Percentiles rank a stretch among this genome's conserved stretches.
phyloP scores from a whole-genome alignment of 352 stramenopile genomes.

The Globisporangium paroecandrum region DNA sequence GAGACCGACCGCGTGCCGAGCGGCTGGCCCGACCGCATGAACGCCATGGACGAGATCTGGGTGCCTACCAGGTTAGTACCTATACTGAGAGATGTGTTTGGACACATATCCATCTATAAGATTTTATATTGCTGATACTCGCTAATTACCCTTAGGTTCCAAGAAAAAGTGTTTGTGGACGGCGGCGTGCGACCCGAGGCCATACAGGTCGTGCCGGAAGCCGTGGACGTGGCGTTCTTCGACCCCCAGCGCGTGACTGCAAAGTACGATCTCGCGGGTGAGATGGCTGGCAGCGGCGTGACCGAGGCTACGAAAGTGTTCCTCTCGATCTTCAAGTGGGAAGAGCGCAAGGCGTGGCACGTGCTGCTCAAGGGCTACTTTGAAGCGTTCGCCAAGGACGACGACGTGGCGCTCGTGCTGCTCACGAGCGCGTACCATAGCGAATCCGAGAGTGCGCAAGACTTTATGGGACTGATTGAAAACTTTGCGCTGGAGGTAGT shows the following conservation, averaged over 20 bases:
- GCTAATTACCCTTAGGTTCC: conserved; percentile 38
- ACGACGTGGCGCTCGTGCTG: conserved; percentile 78
- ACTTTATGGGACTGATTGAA: conserved; percentile 56
- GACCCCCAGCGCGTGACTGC: conserved; percentile 43
- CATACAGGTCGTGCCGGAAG: conserved; percentile 80
- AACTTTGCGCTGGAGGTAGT: conserved; percentile 48
- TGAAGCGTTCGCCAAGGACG: conserved; percentile 47
- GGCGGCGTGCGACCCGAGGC: conserved; percentile 48
- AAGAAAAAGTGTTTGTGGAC: conserved; percentile 67
- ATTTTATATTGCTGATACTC: too few species aligned
- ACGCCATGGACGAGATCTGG: conserved; percentile 93
- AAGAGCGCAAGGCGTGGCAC: conserved; percentile 89
- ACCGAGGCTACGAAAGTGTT: conserved; percentile 71
- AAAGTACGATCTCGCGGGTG: conserved; percentile 46
- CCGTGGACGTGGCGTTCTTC: conserved; percentile 90
- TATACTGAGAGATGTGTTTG: not conserved
- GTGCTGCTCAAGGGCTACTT: conserved; percentile 87
- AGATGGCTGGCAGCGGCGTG: conserved; percentile 25
- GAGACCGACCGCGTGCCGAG: conserved; percentile 91
- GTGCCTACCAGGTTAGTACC: conserved; percentile 68
- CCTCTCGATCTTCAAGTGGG: conserved; percentile 94
- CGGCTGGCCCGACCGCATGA: conserved; percentile 87
- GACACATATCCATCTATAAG: not conserved
- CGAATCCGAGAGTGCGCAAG: conserved; percentile 32
- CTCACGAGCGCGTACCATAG: conserved; percentile 88